These are phyloP conservation scores for Rosellinia necatrix DNA, from an alignment of 2,329 filamentous ascomycete species.

Conservation along the genomic window DNA sequence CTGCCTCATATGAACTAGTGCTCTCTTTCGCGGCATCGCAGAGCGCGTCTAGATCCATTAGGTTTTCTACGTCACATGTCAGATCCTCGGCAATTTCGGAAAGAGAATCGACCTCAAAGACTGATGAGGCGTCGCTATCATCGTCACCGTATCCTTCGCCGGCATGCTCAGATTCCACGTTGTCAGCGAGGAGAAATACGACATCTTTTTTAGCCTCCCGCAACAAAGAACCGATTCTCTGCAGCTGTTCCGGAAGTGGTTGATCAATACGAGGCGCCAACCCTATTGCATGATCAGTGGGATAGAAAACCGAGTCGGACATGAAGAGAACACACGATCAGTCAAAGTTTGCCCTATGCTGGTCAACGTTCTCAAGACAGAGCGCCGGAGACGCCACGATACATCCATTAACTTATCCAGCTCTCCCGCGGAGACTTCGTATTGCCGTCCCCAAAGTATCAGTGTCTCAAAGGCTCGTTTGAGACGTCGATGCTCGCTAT, in stretches of 20 bases:
- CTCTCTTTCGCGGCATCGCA: conserved; percentile 8
- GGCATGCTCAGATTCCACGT: background rate
- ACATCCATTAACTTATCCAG: conserved; percentile 2
- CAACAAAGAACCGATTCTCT: background rate
- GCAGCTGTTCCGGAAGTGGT: background rate
- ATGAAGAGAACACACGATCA: background rate
- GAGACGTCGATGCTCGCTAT: background rate
- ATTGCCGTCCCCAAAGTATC: conserved; percentile 8
- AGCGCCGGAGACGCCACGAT: conserved; percentile 7
- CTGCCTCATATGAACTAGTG: background rate
- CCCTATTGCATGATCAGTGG: background rate
- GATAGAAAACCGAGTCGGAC: background rate
- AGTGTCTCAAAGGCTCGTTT: conserved; percentile 14
- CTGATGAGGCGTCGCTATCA: conserved; percentile 7
- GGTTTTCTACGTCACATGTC: background rate
- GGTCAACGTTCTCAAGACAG: background rate
- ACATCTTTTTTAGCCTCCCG: background rate
- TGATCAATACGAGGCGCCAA: background rate
- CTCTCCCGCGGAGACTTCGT: background rate
- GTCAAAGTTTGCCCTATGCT: conserved; percentile 4
- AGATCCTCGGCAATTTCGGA: conserved; percentile 10
- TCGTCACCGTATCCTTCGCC: background rate
- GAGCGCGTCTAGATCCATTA: conserved; percentile 7
- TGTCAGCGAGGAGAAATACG: background rate
- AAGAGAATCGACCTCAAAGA: conserved; percentile 3